Evolutionary conservation across 768 basidiomycete genomes (phyloP), one percentile per base, ranked within the genome.

Genomic region (Termitomyces sp.): DNA sequence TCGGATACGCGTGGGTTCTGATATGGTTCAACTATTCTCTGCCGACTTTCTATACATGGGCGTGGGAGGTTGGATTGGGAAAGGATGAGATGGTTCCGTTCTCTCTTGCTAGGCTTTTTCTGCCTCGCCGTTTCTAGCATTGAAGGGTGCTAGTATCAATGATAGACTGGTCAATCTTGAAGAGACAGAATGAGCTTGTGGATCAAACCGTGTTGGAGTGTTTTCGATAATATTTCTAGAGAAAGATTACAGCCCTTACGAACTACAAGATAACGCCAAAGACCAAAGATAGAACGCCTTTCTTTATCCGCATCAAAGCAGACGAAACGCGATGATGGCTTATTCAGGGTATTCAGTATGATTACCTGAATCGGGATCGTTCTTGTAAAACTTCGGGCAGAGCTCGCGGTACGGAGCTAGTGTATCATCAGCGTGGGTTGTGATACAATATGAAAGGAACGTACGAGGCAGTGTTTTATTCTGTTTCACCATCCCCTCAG

Each of bases 1-100:
- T 57, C 12, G 56, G 56, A 23, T 57, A 57, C n/a, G 15, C 19
- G 21, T 56, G 55, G 55, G 55, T 56, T 21, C 12, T 50, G 3
- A 10, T 38, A 17, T 56, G 55, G 50, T 51, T 56, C 19, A 21
- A 37, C 8, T 56, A 41, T 14, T 51, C 50, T 11, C 3, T 51
- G 11, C 50, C 50, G 28, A 40, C 8, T 11, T 30, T 51, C 10
- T 51, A 38, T 40, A 40, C 26, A 2, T 40, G 38, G 37, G n/a
- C 14, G 1, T 14, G 7, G 10, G 26, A 41, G 35, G 17, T 7
- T 28, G 38, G 50, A 8, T 12, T 51, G 3, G 37, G 50, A n/a
- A 51, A 30, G 38, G 3, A n/a, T 7, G 11, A 19, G n/a, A n/a
- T 37, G 17, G 3, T 51, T 0, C 38, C 38, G 5, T 41, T 41